Evolutionary conservation across 2,329 filamentous ascomycete genomes (phyloP), one percentile per base, ranked within the genome.

Genomic region (Verticillium nubilum): DNA sequence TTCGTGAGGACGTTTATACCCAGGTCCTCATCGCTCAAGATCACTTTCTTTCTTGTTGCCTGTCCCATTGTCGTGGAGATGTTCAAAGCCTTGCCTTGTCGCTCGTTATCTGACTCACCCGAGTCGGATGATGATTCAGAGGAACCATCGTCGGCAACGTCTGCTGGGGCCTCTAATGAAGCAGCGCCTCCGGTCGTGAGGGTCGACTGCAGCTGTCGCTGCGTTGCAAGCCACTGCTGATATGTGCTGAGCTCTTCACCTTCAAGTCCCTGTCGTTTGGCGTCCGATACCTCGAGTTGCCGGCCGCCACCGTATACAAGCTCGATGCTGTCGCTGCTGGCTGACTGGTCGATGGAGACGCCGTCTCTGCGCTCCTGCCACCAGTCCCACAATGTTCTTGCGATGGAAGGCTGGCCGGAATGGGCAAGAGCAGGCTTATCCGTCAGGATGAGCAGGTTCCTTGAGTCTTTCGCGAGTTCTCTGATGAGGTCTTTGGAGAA

Each of bases 1-100:
- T 95, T 91, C 47, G 98, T 82, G 10, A 99, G 80, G 54, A 99
- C 86, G 65, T 96, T 97, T 65, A 98, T 87, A 19, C 95, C 95
- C 3, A 98, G 80, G 66, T 98, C 95, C 64, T 94, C 91, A 65
- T 97, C 93, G 58, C 86, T 93, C 42, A 96, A 79, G 0, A 90
- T 91, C 26, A 94, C 84, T 72, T 97, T 97, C 71, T 92, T 94
- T 62, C 92, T 86, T 63, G 87, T 89, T 9, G 89, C 87, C 73
- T 97, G 92, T 9, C 89, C 91, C 67, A 97, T 81, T 0, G 91
- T 91, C 0, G 91, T 89, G 0, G 93, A 93, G 5, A 95, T 88
- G 64, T 96, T 98, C 35, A 99, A 78, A 6, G 92, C 91, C 69
- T 94, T 92, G 61, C 94, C 94, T 74, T 97, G 94, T 63, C 96